Evolutionary conservation across 192 early-diverging fungal genomes (phyloP), one percentile per base, ranked within the genome.

Genomic region (Linnemannia exigua): DNA sequence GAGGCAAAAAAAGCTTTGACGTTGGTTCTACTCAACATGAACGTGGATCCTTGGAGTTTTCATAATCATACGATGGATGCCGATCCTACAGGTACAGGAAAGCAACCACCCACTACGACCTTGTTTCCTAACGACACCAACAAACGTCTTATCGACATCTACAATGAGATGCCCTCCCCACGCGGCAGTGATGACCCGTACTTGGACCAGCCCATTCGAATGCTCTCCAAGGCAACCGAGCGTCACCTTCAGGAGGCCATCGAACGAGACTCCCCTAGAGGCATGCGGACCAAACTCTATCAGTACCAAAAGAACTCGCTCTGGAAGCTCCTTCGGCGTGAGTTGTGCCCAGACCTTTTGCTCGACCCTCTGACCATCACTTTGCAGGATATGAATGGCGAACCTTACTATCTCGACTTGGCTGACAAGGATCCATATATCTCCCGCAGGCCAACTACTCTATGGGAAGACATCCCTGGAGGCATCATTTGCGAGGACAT

Each of bases 401-500:
- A 67, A 36, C 28, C 63, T 0, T 91, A 89, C 74, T 93, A 79
- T 54, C 66, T 90, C 31, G 66, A 88, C 16, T 17, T 72, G 31
- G 35, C 79, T 48, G 35, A 38, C 14, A 41, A 74, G 51, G 5
- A 52, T n/a, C 17, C 74, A 67, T 66, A 67, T 70, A 25, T 87
- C 75, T 73, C 41, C 44, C 5, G 81, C 87, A 25, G 20, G 31
- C 73, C 74, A 17, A 87, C 89, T 8, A 75, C 68, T 3, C 51
- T 8, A 74, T 91, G 84, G 74, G 84, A 75, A 12, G 88, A 87
- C 79, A 74, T 86, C 0, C 85, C 77, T 11, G 94, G 93, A 28
- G 95, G 96, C 0, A 95, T 97, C 69, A 92, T 97, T 52, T 96
- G 94, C 84, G 96, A 96, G 78, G 95, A 96, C 37, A 97, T 97